phyloP scores from a whole-genome alignment of 1,284 basidiomycete genomes.

The Sparassis latifolia region DNA sequence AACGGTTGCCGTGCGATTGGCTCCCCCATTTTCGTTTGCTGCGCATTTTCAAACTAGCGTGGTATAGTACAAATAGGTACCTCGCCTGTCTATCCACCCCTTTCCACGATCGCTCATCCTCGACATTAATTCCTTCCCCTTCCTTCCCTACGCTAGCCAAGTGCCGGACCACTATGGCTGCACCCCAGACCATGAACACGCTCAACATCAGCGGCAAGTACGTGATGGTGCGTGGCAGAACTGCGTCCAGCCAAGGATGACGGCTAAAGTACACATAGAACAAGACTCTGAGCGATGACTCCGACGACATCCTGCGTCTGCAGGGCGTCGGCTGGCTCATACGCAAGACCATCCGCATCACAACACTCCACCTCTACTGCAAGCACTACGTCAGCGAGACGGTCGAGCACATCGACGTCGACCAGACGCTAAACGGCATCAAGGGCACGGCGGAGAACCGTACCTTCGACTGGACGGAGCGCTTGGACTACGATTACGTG shows the following conservation, averaged over 20 bases:
- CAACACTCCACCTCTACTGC: conserved; percentile 47
- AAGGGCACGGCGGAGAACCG: conserved; percentile 48
- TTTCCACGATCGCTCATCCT: no score
- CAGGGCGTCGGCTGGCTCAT: conserved; percentile 61
- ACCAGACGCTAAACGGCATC: conserved; percentile 55
- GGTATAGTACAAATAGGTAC: no score
- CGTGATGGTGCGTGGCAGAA: conserved; percentile 12
- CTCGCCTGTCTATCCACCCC: no score
- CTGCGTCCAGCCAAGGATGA: background rate
- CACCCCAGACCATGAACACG: conserved; percentile 43
- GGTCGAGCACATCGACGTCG: conserved; percentile 55
- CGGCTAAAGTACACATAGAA: conserved; percentile 31
- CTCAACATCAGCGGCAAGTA: conserved; percentile 40
- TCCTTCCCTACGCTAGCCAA: no score
- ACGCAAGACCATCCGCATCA: conserved; percentile 45
- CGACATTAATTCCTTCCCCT: no score
- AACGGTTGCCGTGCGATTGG: no score
- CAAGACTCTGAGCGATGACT: conserved; percentile 47
- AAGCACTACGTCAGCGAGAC: conserved; percentile 55
- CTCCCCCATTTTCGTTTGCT: no score
- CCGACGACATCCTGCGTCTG: conserved; percentile 49
- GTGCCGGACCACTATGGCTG: conserved; percentile 34
- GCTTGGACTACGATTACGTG: conserved; percentile 41
- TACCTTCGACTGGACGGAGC: conserved; percentile 44
- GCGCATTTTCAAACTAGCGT: no score